Base-by-base conservation (phyloP, 2,329 filamentous ascomycete species). In the Aspergillus neotritici region DNA sequence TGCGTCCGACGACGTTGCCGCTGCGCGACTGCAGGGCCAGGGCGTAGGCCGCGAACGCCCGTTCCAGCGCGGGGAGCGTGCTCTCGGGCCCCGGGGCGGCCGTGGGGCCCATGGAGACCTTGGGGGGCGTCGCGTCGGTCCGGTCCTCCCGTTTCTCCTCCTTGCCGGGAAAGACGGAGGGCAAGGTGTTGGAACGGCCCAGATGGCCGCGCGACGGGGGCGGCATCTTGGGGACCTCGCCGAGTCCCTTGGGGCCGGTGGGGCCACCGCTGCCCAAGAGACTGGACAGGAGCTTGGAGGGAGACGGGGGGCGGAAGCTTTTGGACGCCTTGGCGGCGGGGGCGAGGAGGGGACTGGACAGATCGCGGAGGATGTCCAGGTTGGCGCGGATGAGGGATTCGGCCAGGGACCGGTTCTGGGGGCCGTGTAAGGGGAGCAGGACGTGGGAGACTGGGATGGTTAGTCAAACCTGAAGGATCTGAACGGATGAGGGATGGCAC, bases 251-350 rank as follows among this genome's bases (percentile, higher is more conserved):
- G 62, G 54, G 37, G 21, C 21, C 21, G 6, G 21, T 25, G 4
- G 66, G 62, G 43, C 75, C 78, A 16, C 80, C 78, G 16, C 80
- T 79, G 29, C 80, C 78, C 55, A 94, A 80, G 41, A 96, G 79
- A 58, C 78, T 94, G 0, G 90, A 94, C 12, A 97, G 73, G 58
- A 95, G 76, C 63, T 96, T 97, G 37, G 94, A 87, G 0, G 91
- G 90, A 1, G 90, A 96, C n/a, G 84, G 79, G 4, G 82, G 82
- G 8, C 91, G 76, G 59, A 87, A 86, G 1, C 81, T 82, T 42
- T 77, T 77, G 31, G 64, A 58, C 17, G 57, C 61, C 9, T 80
- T 77, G 62, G 80, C 85, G 62, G 80, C 85, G 57, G 83, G 80
- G 0, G 77, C 74, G 32, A 83, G 77, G 28, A 79, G 72, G 14